A percentile compares a stretch with the other conserved stretches of the same genome.
These are phyloP conservation scores for Thozetella sp. DNA, from an alignment of 495 filamentous ascomycete species.

Conservation along the genomic window DNA sequence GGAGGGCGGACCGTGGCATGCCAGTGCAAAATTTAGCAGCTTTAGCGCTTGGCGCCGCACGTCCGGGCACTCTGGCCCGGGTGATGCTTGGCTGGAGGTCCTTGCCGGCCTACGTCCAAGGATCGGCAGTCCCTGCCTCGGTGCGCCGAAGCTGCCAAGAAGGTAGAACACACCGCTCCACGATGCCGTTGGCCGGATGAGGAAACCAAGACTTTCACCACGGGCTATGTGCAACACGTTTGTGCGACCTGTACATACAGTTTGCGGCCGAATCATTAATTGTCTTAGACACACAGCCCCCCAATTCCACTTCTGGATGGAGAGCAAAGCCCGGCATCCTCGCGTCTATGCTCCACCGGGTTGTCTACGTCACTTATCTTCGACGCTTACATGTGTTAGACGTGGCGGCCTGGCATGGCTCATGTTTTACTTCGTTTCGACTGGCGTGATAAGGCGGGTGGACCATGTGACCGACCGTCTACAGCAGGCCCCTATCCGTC, in stretches of 20 bases:
- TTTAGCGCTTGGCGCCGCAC: not conserved
- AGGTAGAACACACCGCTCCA: slow-evolving; percentile 24
- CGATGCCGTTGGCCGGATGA: slow-evolving; percentile 24
- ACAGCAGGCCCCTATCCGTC: too few relatives aligned
- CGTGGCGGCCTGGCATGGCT: too few relatives aligned
- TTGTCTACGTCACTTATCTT: not conserved
- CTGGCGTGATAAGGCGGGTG: too few relatives aligned
- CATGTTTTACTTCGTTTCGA: too few relatives aligned
- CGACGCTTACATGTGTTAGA: not conserved
- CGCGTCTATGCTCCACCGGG: not conserved
- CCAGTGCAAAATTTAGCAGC: not conserved
- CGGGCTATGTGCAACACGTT: not conserved
- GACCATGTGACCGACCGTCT: too few relatives aligned
- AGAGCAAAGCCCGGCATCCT: not conserved
- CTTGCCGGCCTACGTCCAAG: slow-evolving; percentile 15
- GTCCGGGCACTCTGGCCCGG: too few relatives aligned
- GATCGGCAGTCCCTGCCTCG: slow-evolving; percentile 28
- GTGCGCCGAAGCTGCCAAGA: slow-evolving; percentile 24
- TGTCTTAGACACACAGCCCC: not conserved
- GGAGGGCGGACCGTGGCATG: not conserved
- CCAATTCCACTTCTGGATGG: not conserved
- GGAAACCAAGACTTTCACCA: slow-evolving; percentile 16
- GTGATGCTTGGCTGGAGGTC: slow-evolving; percentile 22
- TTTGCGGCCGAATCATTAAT: not conserved
- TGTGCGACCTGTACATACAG: not conserved